Evolutionary conservation across 495 filamentous ascomycete genomes (phyloP).

Genomic region (Aspergillus heteromorphus): DNA sequence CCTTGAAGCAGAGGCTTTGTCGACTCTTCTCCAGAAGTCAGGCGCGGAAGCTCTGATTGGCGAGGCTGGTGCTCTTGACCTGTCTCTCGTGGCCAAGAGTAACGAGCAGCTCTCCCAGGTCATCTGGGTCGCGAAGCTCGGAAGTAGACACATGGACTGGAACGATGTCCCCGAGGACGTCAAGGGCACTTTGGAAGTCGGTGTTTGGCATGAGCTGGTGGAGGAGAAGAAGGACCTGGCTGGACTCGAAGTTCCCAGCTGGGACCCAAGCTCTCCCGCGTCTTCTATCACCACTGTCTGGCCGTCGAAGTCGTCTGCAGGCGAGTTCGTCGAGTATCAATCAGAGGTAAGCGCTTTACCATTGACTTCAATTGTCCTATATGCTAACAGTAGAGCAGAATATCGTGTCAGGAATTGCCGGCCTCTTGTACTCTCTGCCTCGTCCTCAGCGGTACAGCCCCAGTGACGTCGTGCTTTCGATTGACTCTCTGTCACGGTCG

Average conservation of each 20-base stretch:
- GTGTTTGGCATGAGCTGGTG: conserved; percentile 83
- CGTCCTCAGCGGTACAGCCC: conserved; percentile 62
- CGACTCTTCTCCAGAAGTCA: conserved; percentile 62
- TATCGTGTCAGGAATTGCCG: conserved; percentile 70
- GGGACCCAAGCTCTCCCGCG: conserved; percentile 44
- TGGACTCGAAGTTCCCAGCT: conserved; percentile 45
- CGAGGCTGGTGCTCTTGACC: conserved; percentile 79
- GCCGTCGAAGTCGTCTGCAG: conserved; percentile 46
- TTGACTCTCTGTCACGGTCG: conserved; percentile 70
- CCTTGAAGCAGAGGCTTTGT: conserved; percentile 57
- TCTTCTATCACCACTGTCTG: conserved; percentile 56
- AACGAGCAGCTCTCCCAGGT: conserved; percentile 69
- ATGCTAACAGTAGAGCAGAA: conserved; percentile 49
- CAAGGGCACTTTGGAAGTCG: conserved; percentile 64
- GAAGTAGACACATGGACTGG: conserved; percentile 89
- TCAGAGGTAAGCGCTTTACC: conserved; percentile 44
- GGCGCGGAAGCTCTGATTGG: conserved; percentile 78
- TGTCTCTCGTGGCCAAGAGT: conserved; percentile 61
- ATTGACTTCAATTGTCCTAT: background rate
- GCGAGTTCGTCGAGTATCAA: conserved; percentile 71
- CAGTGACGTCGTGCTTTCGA: conserved; percentile 81
- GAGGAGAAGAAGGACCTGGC: conserved; percentile 50
- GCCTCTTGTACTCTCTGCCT: conserved; percentile 71
- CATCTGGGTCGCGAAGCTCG: conserved; percentile 89
- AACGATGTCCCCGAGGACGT: conserved; percentile 73